Base-by-base conservation (phyloP, 306 rosid species). In the Prunus salicina region DNA sequence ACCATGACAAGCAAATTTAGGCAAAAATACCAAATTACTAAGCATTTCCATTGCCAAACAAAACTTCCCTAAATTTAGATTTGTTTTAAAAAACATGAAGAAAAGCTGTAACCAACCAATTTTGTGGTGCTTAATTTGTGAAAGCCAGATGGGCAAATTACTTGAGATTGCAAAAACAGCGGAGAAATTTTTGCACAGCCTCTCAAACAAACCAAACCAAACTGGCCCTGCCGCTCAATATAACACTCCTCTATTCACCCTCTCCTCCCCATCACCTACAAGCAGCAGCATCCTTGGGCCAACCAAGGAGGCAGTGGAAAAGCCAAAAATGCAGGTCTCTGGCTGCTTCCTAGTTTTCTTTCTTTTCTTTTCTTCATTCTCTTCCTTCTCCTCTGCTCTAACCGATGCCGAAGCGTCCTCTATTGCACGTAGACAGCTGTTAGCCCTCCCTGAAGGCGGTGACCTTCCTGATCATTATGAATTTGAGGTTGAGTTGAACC, bases 211-310 rank as follows among this genome's bases (percentile, higher is more conserved):
- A 19, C 24, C 19, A 56, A 34, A 64, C 72, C 52, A 32, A 19
- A 16, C 12, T 28, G 46, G 16, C 72, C 25, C 16, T 64, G 15
- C 8, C 69, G 10, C 67, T 46, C 34, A 51, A 67, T 64, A 53
- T 57, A 67, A 53, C 41, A 61, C 64, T 8, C 28, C 55, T n/a
- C 20, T 64, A 2, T 30, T 55, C 53, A 47, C 38, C 28, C 24
- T 67, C 76, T 22, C 20, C 45, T 32, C 73, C 67, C 12, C 74
- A 38, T 51, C 46, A 56, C 67, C 64, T 34, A 53, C 55, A 72
- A 68, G 81, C 77, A 68, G 81, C 77, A 68, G 81, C 77, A 72
- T 71, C 87, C 85, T 81, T 74, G 82, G 87, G 76, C 67, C 68
- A 16, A 68, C 80, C 80, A 72, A 78, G 85, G 82, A 69, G 85